phyloP scores from a whole-genome alignment of 202 grass and related monocot species.

The Zizania palustris region DNA sequence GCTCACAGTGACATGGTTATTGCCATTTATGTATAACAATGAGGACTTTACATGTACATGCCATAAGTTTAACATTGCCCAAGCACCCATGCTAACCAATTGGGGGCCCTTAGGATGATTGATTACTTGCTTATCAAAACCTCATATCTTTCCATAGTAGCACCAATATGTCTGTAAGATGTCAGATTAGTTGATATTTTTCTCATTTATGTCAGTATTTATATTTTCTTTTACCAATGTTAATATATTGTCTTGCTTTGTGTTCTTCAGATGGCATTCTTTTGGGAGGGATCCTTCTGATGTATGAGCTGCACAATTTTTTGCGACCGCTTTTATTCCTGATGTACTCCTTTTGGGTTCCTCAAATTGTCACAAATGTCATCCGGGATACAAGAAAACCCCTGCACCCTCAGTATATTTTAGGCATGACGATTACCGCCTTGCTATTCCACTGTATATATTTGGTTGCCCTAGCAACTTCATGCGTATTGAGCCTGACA shows the following conservation, averaged over 20 bases:
- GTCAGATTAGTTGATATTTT: conserved; percentile 3
- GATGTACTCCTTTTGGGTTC: conserved; percentile 96
- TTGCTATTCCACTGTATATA: conserved; percentile 87
- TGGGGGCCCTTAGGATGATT: conserved; percentile 10
- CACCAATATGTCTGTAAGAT: neutral
- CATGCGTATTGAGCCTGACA: conserved; percentile 76
- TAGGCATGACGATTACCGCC: conserved; percentile 88
- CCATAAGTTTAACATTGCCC: neutral
- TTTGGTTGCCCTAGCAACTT: conserved; percentile 98
- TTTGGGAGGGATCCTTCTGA: conserved; percentile 91
- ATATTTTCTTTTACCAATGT: conserved; percentile 8
- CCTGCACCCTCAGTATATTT: conserved; percentile 88
- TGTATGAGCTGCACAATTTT: conserved; percentile 95
- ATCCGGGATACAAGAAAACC: conserved; percentile 97
- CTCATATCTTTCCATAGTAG: conserved; percentile 4
- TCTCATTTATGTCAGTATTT: neutral
- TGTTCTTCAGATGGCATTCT: conserved; percentile 92
- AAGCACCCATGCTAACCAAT: neutral
- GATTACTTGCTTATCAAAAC: conserved; percentile 23
- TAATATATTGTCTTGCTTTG: conserved; percentile 33
- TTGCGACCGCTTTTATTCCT: conserved; percentile 71
- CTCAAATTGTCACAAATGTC: conserved; percentile 89
- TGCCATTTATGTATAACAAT: conserved; percentile 17
- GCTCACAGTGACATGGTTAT: conserved; percentile 17
- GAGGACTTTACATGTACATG: conserved; percentile 13